Evolutionary conservation across 352 stramenopile genomes (phyloP), one percentile per base, ranked within the genome.

Genomic region (Halophytophthora batemanensis): DNA sequence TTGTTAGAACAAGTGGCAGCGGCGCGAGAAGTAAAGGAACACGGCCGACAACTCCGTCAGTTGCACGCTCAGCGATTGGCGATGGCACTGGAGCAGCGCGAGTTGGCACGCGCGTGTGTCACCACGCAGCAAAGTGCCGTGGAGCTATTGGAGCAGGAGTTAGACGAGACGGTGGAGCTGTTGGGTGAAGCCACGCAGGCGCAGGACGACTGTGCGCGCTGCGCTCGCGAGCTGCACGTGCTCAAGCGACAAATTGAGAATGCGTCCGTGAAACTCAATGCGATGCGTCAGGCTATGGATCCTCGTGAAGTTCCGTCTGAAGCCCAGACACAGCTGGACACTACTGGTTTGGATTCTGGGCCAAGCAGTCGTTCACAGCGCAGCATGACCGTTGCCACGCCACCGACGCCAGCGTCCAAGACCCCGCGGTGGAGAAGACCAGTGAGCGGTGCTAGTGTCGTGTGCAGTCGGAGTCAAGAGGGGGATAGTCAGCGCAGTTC

Each of bases 181-280:
- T 34, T 87, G 13, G 34, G 59, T 7, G 59, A 77, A 48, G 71
- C 73, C 17, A 60, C 41, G 13, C 50, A 70, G 7, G 68, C 71
- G 5, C 60, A 87, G 64, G 51, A 28, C 5, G 41, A 74, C 13
- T 87, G 72, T 22, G 31, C 36, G 13, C 40, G 54, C 2, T 47
- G 62, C 17, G 60, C 57, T 15, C 53, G 54, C 13, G 59, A 71
- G 15, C 37, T 82, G 35, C 67, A 77, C 2, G 21, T 69, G 15
- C 31, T 77, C 42, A 82, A 87, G 44, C 55, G 71, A 17, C 65
- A 87, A 34, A 78, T 82, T 10, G 71, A 87, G 53, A 77, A 77
- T 35, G 56, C 60, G 7, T 69, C 59, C 4, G 60, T 87, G 22
- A 76, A 71, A 37, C 44, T 83, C 45, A 84, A 81, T 14, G 65